Conservation (phyloP, 2,329 filamentous ascomycete species). For the Tolypocladium inflatum region DNA sequence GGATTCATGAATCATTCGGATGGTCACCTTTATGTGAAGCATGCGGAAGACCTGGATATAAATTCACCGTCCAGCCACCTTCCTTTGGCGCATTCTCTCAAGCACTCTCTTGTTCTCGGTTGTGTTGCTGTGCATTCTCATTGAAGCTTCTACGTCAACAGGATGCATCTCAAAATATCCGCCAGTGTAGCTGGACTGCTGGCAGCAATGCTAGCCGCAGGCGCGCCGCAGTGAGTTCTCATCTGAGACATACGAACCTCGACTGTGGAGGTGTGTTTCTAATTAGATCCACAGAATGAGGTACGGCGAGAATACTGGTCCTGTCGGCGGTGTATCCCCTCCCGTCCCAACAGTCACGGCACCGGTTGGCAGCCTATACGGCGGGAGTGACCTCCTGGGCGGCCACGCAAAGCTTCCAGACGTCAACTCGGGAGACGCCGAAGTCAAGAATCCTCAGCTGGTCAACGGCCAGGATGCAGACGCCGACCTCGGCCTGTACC, state of each 20-base stretch:
- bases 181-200: background rate
- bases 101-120: too few species aligned
- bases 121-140: too few species aligned
- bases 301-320: conserved; percentile 31
- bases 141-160: background rate
- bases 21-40: too few species aligned
- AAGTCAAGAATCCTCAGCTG: conserved; percentile 27
- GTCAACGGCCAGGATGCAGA: conserved; percentile 41
- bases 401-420: conserved; percentile 27
- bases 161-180: background rate
- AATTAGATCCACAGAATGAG: background rate
- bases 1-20: too few species aligned
- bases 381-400: conserved; percentile 27
- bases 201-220: background rate
- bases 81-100: too few species aligned
- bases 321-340: conserved; percentile 29
- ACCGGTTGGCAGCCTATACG: conserved; percentile 29
- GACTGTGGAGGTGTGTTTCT: background rate
- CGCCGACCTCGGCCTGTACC: conserved; percentile 37
- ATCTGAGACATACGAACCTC: background rate
- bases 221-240: conserved; percentile 1
- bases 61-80: too few species aligned
- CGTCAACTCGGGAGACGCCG: conserved; percentile 26
- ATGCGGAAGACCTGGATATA: too few species aligned
- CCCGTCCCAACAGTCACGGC: conserved; percentile 27